phyloP scores from a whole-genome alignment of 306 rosid genomes.

The Corylus americana region DNA sequence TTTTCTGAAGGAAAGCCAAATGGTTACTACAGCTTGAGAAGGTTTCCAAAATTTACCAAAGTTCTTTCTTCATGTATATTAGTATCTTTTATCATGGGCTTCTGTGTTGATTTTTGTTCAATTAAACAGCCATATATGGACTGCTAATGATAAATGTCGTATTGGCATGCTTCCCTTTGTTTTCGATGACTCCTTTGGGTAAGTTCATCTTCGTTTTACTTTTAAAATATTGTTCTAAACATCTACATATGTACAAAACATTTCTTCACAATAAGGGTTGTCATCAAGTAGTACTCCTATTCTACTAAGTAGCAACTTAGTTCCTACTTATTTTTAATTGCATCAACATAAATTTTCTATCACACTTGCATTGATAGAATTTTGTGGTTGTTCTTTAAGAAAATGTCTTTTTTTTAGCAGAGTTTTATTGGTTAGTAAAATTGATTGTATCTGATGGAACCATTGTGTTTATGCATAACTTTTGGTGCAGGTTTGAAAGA shows the following conservation, averaged over 20 bases:
- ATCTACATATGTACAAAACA: too few species aligned
- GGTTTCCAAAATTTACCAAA: slow-evolving; percentile 41
- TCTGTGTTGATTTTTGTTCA: not conserved
- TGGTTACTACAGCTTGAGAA: slow-evolving; percentile 94
- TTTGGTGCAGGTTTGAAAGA: slow-evolving; percentile 81
- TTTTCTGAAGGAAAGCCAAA: slow-evolving; percentile 92
- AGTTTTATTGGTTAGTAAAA: too few species aligned
- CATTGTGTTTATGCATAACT: not conserved
- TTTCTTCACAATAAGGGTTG: too few species aligned
- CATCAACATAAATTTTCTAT: too few species aligned
- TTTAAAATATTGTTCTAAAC: too few species aligned
- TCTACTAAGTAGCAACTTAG: too few species aligned
- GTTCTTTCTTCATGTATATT: slow-evolving; percentile 13
- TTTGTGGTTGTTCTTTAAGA: too few species aligned
- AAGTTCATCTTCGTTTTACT: slow-evolving; percentile 9
- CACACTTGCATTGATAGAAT: too few species aligned
- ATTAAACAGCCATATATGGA: slow-evolving; percentile 85
- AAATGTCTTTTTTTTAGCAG: too few species aligned
- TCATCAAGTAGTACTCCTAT: too few species aligned
- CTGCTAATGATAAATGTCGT: slow-evolving; percentile 81
- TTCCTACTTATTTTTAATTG: too few species aligned
- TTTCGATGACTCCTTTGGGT: slow-evolving; percentile 90
- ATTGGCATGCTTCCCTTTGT: slow-evolving; percentile 98
- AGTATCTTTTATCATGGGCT: slow-evolving; percentile 21
- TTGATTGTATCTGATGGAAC: too few species aligned